Percentiles rank a stretch among this genome's conserved stretches.
Evolutionary conservation across 2,329 filamentous ascomycete species (phyloP).

Genomic region (Alternaria rosae): DNA sequence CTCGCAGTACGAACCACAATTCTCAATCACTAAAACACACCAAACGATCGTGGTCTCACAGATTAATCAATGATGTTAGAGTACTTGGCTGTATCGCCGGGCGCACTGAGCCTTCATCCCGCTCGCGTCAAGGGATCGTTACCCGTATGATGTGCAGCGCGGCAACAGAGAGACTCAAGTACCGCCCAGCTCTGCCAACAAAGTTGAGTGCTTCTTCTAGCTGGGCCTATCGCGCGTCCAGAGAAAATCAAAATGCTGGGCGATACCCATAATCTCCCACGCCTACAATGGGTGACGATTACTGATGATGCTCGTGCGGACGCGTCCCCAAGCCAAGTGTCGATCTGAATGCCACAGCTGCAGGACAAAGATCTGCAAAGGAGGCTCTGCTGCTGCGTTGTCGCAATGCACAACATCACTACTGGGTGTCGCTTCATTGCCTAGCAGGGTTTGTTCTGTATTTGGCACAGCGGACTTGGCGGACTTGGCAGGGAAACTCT

Average conservation of each 20-base stretch:
- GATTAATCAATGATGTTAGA: neutral
- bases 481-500: neutral
- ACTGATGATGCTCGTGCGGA: conserved; percentile 1
- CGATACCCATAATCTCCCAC: neutral
- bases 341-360: neutral
- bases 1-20: neutral
- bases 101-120: neutral
- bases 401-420: conserved; percentile 1
- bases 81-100: neutral
- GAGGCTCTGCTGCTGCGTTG: conserved; percentile 1
- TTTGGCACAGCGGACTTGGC: conserved; percentile 7
- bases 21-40: neutral
- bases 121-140: neutral
- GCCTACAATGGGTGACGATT: neutral
- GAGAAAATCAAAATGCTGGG: neutral
- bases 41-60: conserved; percentile 1
- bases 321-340: conserved; percentile 3
- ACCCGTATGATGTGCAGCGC: neutral
- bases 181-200: neutral
- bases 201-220: neutral
- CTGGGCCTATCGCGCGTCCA: neutral
- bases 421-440: conserved; percentile 3
- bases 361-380: neutral
- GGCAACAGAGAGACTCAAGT: neutral
- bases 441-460: neutral